phyloP scores from a whole-genome alignment of 805 yeast genomes.

The Isabelozyma pseudorhagii region DNA sequence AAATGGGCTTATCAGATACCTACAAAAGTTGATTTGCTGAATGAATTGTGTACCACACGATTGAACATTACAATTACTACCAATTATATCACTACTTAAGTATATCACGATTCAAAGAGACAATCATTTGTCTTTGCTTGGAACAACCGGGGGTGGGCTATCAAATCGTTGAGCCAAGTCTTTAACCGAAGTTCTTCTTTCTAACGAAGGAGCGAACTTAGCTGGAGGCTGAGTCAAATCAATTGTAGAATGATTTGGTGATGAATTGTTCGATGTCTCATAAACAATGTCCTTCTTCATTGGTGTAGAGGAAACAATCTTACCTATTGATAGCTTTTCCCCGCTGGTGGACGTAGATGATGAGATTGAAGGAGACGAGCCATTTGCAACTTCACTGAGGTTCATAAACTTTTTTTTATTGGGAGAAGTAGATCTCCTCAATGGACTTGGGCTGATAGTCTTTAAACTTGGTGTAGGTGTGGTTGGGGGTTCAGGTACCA shows the following conservation, averaged over 20 bases:
- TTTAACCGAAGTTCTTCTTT: conserved; percentile 30
- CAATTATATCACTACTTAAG: too few relatives aligned
- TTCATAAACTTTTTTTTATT: conserved; percentile 28
- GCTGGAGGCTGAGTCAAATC: conserved; percentile 28
- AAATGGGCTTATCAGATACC: too few relatives aligned
- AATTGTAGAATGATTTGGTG: conserved; percentile 6
- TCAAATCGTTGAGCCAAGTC: conserved; percentile 29
- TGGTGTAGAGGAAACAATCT: conserved; percentile 21
- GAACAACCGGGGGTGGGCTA: conserved; percentile 9
- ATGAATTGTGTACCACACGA: not conserved
- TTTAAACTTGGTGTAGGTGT: conserved; percentile 18
- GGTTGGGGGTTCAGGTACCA: conserved; percentile 1
- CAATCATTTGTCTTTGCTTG: conserved; percentile 4
- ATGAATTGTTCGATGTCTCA: conserved; percentile 7
- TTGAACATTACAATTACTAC: not conserved
- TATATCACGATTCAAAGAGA: too few relatives aligned
- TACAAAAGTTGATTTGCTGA: too few relatives aligned
- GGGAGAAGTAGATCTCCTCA: conserved; percentile 38
- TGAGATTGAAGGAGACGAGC: conserved; percentile 1
- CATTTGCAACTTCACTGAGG: conserved; percentile 9
- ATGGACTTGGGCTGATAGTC: conserved; percentile 5
- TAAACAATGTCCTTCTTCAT: conserved; percentile 24
- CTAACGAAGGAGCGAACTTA: conserved; percentile 21
- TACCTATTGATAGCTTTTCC: conserved; percentile 2
- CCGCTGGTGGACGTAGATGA: conserved; percentile 2